Conservation (phyloP, 129 eudicot species). For the Centaurea solstitialis region DNA sequence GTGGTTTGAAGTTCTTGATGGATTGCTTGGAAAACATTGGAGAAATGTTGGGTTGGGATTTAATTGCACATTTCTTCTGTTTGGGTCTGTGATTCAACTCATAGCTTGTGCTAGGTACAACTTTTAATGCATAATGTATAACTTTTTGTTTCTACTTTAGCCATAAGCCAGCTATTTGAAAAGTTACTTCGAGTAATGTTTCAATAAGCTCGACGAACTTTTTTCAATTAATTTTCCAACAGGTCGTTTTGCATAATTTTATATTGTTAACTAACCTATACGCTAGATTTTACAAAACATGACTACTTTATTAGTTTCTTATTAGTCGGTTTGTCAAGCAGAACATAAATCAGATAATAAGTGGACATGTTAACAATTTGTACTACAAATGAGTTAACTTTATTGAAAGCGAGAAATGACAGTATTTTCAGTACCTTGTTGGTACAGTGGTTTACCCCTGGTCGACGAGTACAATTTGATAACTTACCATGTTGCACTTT, state of each 20-base stretch:
- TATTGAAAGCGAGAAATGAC: not conserved
- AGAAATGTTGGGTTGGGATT: slow-evolving; percentile 99
- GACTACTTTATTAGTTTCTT: not conserved
- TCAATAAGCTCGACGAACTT: too few relatives aligned
- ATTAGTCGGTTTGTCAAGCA: not conserved
- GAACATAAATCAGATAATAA: not conserved
- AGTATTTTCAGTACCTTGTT: not conserved
- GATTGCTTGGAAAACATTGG: slow-evolving; percentile 96
- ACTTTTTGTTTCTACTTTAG: not conserved
- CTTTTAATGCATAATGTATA: slow-evolving; percentile 11
- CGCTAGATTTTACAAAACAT: too few relatives aligned
- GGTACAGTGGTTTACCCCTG: not conserved
- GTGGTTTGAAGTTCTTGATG: slow-evolving; percentile 99
- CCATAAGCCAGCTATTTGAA: not conserved
- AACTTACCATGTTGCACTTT: slow-evolving; percentile 1
- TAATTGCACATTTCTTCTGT: slow-evolving; percentile 95
- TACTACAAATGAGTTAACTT: not conserved
- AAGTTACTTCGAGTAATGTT: not conserved
- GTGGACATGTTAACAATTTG: not conserved
- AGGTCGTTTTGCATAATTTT: too few relatives aligned
- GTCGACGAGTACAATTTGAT: not conserved
- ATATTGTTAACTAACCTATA: too few relatives aligned
- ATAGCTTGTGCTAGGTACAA: slow-evolving; percentile 98
- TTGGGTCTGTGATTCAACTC: slow-evolving; percentile 99
- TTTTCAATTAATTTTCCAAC: too few relatives aligned